phyloP scores from a whole-genome alignment of 805 yeast species.

The Torulaspora delbrueckii region DNA sequence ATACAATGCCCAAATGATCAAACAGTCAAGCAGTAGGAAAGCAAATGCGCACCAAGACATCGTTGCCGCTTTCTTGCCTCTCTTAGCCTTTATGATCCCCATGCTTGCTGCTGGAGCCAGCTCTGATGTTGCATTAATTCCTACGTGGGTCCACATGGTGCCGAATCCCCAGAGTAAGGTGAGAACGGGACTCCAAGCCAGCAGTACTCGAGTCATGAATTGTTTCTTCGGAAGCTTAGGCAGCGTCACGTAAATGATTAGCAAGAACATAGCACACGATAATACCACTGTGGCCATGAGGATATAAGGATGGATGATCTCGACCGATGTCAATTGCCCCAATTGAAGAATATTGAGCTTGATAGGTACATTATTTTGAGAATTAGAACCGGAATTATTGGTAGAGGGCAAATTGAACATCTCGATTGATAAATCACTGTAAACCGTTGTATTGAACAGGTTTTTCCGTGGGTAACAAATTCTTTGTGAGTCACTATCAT shows the following conservation, averaged over 20 bases:
- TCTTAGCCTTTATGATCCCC: constrained; percentile 41
- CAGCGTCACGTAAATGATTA: constrained; percentile 41
- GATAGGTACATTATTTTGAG: constrained; percentile 12
- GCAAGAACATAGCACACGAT: constrained; percentile 39
- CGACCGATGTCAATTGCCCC: constrained; percentile 42
- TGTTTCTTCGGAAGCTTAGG: constrained; percentile 47
- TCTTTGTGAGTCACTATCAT: constrained; percentile 11
- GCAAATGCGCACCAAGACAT: constrained; percentile 60
- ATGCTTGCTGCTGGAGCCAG: constrained; percentile 48
- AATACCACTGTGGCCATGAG: constrained; percentile 47
- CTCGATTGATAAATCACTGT: constrained; percentile 26
- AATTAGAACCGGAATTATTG: constrained; percentile 30
- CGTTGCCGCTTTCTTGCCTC: constrained; percentile 50
- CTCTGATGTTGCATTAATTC: constrained; percentile 42
- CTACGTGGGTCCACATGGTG: constrained; percentile 59
- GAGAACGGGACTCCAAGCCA: constrained; percentile 35
- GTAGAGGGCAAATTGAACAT: constrained; percentile 21
- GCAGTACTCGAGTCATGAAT: constrained; percentile 26
- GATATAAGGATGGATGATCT: constrained; percentile 51
- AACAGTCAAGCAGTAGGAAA: constrained; percentile 40
- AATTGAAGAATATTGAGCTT: constrained; percentile 44
- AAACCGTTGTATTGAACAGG: constrained; percentile 20
- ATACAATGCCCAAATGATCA: constrained; percentile 37
- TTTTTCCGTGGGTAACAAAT: constrained; percentile 30
- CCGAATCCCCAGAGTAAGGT: constrained; percentile 59